phyloP scores from a whole-genome alignment of 495 filamentous ascomycete genomes.

The Hypomontagnella monticulosa region DNA sequence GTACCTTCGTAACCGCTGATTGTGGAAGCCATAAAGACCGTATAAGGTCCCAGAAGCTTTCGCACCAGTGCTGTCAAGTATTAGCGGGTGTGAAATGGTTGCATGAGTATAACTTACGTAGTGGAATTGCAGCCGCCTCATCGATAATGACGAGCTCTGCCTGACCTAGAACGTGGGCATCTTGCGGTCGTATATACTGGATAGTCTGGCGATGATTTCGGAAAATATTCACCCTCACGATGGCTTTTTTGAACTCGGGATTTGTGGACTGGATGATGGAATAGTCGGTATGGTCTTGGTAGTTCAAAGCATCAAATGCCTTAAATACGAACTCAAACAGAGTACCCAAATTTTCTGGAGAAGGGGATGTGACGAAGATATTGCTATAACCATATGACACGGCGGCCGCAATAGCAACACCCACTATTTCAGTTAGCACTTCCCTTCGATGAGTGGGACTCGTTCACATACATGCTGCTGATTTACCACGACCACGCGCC shows the following conservation, averaged over 20 bases:
- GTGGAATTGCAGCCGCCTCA: slow-evolving; percentile 95
- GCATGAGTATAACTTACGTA: slow-evolving; percentile 60
- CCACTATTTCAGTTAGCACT: slow-evolving; percentile 48
- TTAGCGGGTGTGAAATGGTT: slow-evolving; percentile 1
- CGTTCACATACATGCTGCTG: slow-evolving; percentile 67
- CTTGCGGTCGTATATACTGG: slow-evolving; percentile 96
- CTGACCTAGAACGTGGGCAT: slow-evolving; percentile 92
- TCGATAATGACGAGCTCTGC: slow-evolving; percentile 97
- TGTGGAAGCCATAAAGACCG: slow-evolving; percentile 99
- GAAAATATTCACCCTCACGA: slow-evolving; percentile 96
- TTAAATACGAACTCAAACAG: slow-evolving; percentile 99
- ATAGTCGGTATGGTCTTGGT: slow-evolving; percentile 95
- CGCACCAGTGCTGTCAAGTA: slow-evolving; percentile 66
- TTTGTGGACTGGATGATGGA: slow-evolving; percentile 98
- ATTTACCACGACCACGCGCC: slow-evolving; percentile 95
- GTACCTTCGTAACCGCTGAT: slow-evolving; percentile 99
- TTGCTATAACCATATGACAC: slow-evolving; percentile 98
- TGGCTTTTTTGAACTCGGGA: slow-evolving; percentile 98
- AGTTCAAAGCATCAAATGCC: slow-evolving; percentile 92
- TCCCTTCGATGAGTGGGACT: neutral
- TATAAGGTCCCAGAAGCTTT: slow-evolving; percentile 96
- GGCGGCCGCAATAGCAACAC: slow-evolving; percentile 92
- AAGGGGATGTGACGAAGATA: slow-evolving; percentile 99
- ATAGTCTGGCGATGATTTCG: slow-evolving; percentile 97
- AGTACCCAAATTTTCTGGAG: slow-evolving; percentile 97